These are phyloP conservation scores for Russula griseocarnosa DNA, from an alignment of 768 basidiomycete genomes.

Conservation along the genomic window DNA sequence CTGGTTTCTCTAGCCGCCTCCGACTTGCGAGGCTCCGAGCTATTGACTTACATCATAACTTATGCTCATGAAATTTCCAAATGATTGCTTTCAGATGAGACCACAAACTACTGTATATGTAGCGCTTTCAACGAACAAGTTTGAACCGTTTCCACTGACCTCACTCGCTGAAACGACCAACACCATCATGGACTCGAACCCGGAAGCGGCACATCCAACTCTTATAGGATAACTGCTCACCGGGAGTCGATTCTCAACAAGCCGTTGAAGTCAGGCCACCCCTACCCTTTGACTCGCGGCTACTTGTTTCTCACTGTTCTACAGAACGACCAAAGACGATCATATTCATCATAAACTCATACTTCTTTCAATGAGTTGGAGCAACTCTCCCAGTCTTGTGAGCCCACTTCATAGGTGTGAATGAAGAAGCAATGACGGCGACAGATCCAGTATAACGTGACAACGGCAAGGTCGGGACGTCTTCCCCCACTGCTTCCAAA, in stretches of 20 bases:
- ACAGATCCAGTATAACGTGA: too few relatives aligned
- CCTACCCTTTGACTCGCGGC: not conserved
- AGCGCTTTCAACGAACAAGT: not conserved
- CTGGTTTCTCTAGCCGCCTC: too few relatives aligned
- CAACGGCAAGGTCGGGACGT: not conserved
- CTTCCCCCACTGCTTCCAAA: not conserved
- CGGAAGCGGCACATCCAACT: not conserved
- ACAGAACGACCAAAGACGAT: not conserved
- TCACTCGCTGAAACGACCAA: too few relatives aligned
- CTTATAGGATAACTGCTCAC: not conserved
- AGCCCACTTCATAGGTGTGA: not conserved
- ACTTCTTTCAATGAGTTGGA: not conserved
- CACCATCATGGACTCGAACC: too few relatives aligned
- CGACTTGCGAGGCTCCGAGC: too few relatives aligned
- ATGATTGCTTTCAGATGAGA: not conserved
- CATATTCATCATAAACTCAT: too few relatives aligned
- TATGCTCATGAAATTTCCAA: not conserved
- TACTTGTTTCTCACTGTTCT: not conserved
- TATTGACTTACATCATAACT: not conserved
- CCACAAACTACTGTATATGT: too few relatives aligned
- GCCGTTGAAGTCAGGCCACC: too few relatives aligned
- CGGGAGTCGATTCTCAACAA: constrained; percentile 13
- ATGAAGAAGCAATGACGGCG: not conserved
- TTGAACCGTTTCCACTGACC: not conserved
- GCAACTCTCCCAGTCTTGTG: not conserved